Base-by-base conservation (phyloP, 2,329 filamentous ascomycete species). In the Colletotrichum plurivorum region DNA sequence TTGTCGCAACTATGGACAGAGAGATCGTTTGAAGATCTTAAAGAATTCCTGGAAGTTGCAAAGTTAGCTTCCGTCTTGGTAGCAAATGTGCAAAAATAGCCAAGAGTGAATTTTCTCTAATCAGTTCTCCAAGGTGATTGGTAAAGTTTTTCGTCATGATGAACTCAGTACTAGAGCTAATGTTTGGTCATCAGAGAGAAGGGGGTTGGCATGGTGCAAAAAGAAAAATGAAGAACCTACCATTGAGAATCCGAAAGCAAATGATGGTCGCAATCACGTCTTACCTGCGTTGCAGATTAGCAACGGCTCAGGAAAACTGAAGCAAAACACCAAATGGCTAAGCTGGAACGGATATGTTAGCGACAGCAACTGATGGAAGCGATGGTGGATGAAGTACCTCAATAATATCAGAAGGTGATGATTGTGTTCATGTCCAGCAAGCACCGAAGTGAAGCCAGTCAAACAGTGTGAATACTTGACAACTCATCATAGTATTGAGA, bases 51-150 rank as follows among this genome's bases (percentile, higher is more conserved):
- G 49, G 12, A 15, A 48, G 43, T 54, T 56, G 67, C 36, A 56
- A 52, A 31, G 62, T 69, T 51, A 69, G 67, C 62, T 12, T 13
- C 6, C 52, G 43, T 36, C 12, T 31, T 20, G 25, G 8, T 27
- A 53, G 51, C 15, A 45, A 20, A 31, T 25, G 57, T 71, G 58
- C 53, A 67, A 69, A 5, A 60, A 25, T 16, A 20, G 18, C 43
- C 5, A 45, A 61, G 63, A 51, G 53, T 64, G 70, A 71, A 73
- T 73, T 73, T 76, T 71, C 80, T 79, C 78, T 8, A 72, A 78
- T 88, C 87, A 88, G 86, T 88, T 88, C 87, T 88, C 87, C 87
- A 88, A 88, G 86, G 86, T 88, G 87, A 88, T 84, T 78, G 75
- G 76, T 74, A 78, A 36, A 77, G 72, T 76, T 77, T 85, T 74